Evolutionary conservation across 1,139 yeast genomes (phyloP).

Genomic region (Sugiyamaella neomexicana): DNA sequence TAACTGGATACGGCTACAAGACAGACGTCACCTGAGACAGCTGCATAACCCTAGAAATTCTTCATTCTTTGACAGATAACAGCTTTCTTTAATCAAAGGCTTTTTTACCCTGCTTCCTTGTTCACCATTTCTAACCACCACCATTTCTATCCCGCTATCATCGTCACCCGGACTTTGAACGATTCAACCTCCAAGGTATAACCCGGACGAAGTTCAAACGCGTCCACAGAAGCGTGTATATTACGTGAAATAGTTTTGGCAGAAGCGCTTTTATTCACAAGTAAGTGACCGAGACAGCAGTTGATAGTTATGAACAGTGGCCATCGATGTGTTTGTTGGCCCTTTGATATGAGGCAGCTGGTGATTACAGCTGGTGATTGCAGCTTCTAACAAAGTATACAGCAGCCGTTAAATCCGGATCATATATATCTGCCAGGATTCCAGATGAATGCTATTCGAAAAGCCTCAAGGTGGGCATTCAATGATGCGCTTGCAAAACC

Average conservation of each 20-base stretch:
- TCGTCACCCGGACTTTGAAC: slow-evolving; percentile 11
- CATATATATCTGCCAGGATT: not conserved
- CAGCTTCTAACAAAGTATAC: not conserved
- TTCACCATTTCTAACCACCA: not conserved
- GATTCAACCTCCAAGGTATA: not conserved
- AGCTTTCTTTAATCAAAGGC: not conserved
- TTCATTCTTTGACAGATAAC: too few species aligned
- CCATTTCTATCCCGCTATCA: not conserved
- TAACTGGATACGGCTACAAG: too few species aligned
- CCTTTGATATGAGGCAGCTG: not conserved
- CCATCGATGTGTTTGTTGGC: not conserved
- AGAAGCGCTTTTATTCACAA: not conserved
- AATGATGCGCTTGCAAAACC: not conserved
- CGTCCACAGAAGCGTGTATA: slow-evolving; percentile 1
- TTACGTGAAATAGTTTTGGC: not conserved
- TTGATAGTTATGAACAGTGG: too few species aligned
- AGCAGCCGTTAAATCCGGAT: not conserved
- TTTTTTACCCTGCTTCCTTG: slow-evolving; percentile 12
- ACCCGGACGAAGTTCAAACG: slow-evolving; percentile 11
- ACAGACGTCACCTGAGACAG: too few species aligned
- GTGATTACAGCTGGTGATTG: not conserved
- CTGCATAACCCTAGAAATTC: too few species aligned
- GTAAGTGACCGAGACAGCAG: not conserved
- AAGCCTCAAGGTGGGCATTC: slow-evolving; percentile 10
- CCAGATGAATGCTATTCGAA: slow-evolving; percentile 9